Base-by-base conservation (phyloP, 2,329 filamentous ascomycete species). In the Mollisia scopiformis region DNA sequence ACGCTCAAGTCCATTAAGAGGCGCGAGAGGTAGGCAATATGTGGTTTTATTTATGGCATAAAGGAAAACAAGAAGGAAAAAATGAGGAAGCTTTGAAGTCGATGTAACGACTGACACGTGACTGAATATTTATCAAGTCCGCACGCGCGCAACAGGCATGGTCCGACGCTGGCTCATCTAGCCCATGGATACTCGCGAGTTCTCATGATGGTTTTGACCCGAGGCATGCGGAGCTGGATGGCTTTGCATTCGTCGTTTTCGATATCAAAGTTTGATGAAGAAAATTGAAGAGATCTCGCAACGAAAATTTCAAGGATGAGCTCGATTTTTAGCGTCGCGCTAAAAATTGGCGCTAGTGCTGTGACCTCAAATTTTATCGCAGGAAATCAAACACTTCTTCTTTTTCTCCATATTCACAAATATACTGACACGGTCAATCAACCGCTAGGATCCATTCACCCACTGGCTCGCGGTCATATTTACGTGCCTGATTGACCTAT, bases 1-100 rank as follows among this genome's bases (percentile, higher is more conserved):
- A 74, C 72, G 62, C 71, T 73, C 72, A 62, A 71, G 69, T 68
- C 67, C 72, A 73, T 73, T 51, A 69, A 71, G 59, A 70, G 69
- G 72, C 64, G 57, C 69, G 69, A 64, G 73, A 75, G 71, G 73
- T 73, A 72, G 71, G 72, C 71, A 74, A 73, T 73, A 73, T 74
- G 73, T 75, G 73, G 73, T 72, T n/a, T 72, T 69, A 55, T 61
- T 43, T 59, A n/a, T 41, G 43, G 50, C 25, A 49, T 13, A 51
- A 35, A 31, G 13, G 27, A 52, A 47, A 30, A 49, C 23, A 16
- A 25, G 49, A 35, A 51, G 13, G 27, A 35, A 25, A 27, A 27
- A 25, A 30, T n/a, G n/a, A n/a, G n/a, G n/a, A 33, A 28, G 25
- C 21, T 41, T 28, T 47, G n/a, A 55, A 14, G 2, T 35, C 27